Evolutionary conservation across 2,329 filamentous ascomycete genomes (phyloP), one percentile per base, ranked within the genome.

Genomic region (Tolypocladium cylindrosporum): DNA sequence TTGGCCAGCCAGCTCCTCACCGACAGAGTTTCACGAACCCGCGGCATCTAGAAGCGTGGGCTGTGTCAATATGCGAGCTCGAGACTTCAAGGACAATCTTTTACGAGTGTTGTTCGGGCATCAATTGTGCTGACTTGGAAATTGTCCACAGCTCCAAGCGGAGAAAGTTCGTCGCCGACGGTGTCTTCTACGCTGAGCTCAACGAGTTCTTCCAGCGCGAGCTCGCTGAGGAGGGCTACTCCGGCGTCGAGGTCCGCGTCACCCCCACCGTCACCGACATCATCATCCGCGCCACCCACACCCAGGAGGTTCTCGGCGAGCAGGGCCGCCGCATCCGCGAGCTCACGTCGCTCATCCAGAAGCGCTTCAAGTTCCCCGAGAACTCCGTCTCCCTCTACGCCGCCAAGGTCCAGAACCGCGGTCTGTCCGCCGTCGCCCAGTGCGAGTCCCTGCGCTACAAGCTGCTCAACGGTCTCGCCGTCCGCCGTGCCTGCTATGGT

Each of bases 131-230:
- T 61, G 45, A 61, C 61, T 53, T 42, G 27, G 21, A 16, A 31
- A 37, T 59, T 31, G 43, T 60, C 58, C 63, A 67, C 75, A 92
- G 89, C 79, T 92, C 89, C 78, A 93, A 93, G 88, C 82, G 88
- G 80, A 90, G 89, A 86, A 93, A 93, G 87, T 93, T 92, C 83
- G 88, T 93, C 77, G 90, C 89, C 70, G 94, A 99, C 81, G 94
- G 94, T 88, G 94, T 99, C 75, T 99, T 99, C 90, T 99, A 97
- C 82, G 94, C 94, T 84, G 94, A 99, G 84, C 84, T 99, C 80
- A 99, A 99, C 89, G 94, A 99, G 85, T 99, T 99, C 89, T 99
- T 99, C 91, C 94, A 97, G 87, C 93, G 94, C 80, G 94, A 99
- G 84, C 86, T 99, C 77, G 94, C 94, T 77, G 94, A 99, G 88